A percentile compares a stretch with the other conserved stretches of the same genome.
Evolutionary conservation across 345 rosid genomes (phyloP).

Genomic region (Eucalyptus pumila): DNA sequence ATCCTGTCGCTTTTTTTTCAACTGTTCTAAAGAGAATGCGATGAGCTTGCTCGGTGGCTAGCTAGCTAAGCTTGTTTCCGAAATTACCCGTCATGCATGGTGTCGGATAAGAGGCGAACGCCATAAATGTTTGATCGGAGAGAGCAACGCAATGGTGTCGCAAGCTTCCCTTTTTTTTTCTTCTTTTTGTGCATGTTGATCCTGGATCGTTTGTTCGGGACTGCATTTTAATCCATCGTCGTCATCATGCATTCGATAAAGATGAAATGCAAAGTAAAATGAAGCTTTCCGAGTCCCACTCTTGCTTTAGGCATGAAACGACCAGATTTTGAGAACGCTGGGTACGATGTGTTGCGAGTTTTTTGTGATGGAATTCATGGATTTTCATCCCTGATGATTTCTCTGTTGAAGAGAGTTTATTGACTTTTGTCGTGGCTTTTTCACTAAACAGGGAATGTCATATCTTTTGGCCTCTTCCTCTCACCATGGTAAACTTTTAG

Average conservation of each 20-base stretch:
- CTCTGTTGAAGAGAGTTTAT: background rate
- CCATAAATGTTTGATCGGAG: background rate
- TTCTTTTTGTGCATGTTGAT: background rate
- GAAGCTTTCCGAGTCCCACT: background rate
- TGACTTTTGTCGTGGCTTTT: background rate
- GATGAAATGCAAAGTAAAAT: background rate
- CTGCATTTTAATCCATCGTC: background rate
- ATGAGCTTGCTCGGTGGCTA: background rate
- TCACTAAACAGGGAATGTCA: slow-evolving; percentile 18
- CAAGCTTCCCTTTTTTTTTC: background rate
- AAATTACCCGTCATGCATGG: background rate
- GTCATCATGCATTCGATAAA: background rate
- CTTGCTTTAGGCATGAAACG: background rate
- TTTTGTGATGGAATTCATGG: background rate
- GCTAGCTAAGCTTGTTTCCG: background rate
- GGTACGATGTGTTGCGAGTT: background rate
- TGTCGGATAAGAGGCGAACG: background rate
- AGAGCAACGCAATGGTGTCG: background rate
- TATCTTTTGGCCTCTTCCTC: slow-evolving; percentile 24
- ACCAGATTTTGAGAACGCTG: background rate
- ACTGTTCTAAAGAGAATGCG: background rate
- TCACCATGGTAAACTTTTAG: slow-evolving; percentile 16
- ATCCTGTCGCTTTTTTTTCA: background rate
- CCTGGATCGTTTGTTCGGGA: background rate
- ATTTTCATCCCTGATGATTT: background rate